A percentile compares a stretch with the other conserved stretches of the same genome.
Evolutionary conservation across 1,284 basidiomycete species (phyloP).

Genomic region (Trametes versicolor): DNA sequence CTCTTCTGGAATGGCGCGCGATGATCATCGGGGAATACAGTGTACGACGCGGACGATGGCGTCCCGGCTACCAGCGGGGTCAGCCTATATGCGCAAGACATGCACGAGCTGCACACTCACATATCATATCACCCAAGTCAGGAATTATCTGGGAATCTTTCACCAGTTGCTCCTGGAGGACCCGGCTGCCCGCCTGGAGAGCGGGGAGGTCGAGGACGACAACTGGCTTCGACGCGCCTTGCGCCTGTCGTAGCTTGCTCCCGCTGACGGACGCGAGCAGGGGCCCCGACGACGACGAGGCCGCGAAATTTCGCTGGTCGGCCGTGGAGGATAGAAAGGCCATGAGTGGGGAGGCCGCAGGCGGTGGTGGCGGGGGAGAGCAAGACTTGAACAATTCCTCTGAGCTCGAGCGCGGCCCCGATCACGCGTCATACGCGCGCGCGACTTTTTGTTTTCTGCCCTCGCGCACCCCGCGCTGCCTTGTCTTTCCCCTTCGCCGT

Average conservation of each 20-base stretch:
- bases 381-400: slow-evolving; percentile 34
- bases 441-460: slow-evolving; percentile 33
- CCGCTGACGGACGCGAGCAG: slow-evolving; percentile 31
- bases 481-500: slow-evolving; percentile 13
- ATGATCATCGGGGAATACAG: slow-evolving; percentile 78
- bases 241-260: slow-evolving; percentile 32
- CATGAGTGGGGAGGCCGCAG: slow-evolving; percentile 19
- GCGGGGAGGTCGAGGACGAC: slow-evolving; percentile 65
- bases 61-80: slow-evolving; percentile 55
- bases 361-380: slow-evolving; percentile 31
- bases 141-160: slow-evolving; percentile 80
- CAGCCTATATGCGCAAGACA: slow-evolving; percentile 8
- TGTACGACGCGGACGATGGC: slow-evolving; percentile 79
- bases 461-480: slow-evolving; percentile 22
- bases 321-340: slow-evolving; percentile 29
- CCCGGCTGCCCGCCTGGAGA: slow-evolving; percentile 71
- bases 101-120: slow-evolving; percentile 55
- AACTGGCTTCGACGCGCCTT: slow-evolving; percentile 41
- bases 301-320: slow-evolving; percentile 28
- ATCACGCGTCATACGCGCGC: slow-evolving; percentile 36
- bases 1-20: slow-evolving; percentile 86
- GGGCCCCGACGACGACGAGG: slow-evolving; percentile 30
- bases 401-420: slow-evolving; percentile 22
- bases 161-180: slow-evolving; percentile 71
- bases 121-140: slow-evolving; percentile 73